Conservation (phyloP, 805 yeast species). For the Yamadazyma laniorum region DNA sequence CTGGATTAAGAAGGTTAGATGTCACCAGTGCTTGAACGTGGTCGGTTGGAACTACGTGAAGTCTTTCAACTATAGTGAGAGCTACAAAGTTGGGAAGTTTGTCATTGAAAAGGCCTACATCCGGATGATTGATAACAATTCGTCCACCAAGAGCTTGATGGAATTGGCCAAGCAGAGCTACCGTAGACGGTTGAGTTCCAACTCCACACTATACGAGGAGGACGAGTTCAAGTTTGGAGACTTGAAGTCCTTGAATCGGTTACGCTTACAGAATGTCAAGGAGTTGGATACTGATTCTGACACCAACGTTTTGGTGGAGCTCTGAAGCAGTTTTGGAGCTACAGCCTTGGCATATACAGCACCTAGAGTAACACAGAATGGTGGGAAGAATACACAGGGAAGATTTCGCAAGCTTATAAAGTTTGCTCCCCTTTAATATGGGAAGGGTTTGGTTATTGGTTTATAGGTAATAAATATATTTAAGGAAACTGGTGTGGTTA, state of each 20-base stretch:
- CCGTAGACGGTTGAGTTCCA: conserved; percentile 19
- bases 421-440: too few relatives aligned
- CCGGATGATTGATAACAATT: conserved; percentile 33
- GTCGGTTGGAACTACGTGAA: conserved; percentile 45
- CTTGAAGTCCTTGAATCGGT: conserved; percentile 13
- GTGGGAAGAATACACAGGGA: too few relatives aligned
- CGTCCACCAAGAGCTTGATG: conserved; percentile 29
- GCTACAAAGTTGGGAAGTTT: conserved; percentile 44
- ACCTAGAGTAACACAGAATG: too few relatives aligned
- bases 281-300: conserved; percentile 17
- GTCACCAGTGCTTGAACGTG: conserved; percentile 36
- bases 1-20: conserved; percentile 33
- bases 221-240: conserved; percentile 16
- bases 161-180: conserved; percentile 28
- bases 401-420: too few relatives aligned
- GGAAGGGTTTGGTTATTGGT: too few relatives aligned
- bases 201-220: conserved; percentile 17
- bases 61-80: conserved; percentile 32
- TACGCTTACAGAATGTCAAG: conserved; percentile 19
- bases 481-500: too few relatives aligned
- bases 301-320: conserved; percentile 16
- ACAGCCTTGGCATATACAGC: too few relatives aligned
- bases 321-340: too few relatives aligned
- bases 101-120: conserved; percentile 41
- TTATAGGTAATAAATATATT: too few relatives aligned